These are phyloP conservation scores for Quercus parvula DNA, from an alignment of 306 rosid species.

Conservation along the genomic window DNA sequence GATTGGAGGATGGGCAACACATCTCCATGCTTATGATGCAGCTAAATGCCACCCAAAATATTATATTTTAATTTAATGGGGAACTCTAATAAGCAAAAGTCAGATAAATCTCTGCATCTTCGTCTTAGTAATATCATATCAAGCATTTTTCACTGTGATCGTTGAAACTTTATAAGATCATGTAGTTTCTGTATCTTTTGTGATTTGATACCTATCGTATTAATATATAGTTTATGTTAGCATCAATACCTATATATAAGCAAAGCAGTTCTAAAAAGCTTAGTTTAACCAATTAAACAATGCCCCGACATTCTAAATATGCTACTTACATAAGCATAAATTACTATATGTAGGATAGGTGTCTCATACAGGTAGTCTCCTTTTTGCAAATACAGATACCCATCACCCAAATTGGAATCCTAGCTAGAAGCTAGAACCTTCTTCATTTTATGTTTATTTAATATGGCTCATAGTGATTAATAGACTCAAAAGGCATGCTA, in stretches of 20 bases:
- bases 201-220: conserved; percentile 1
- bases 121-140: conserved; percentile 28
- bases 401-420: conserved; percentile 45
- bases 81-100: neutral
- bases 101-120: neutral
- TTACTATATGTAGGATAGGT: conserved; percentile 38
- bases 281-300: conserved; percentile 23
- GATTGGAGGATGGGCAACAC: neutral
- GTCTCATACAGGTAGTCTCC: conserved; percentile 26
- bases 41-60: neutral
- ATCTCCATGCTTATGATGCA: neutral
- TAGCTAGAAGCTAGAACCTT: conserved; percentile 18
- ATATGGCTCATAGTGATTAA: conserved; percentile 21
- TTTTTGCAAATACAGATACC: conserved; percentile 17
- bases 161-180: conserved; percentile 30
- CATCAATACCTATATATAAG: conserved; percentile 46
- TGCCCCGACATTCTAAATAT: conserved; percentile 27
- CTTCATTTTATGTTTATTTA: conserved; percentile 4
- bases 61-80: neutral
- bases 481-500: conserved; percentile 19
- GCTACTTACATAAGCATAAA: conserved; percentile 18
- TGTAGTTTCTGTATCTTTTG: conserved; percentile 27
- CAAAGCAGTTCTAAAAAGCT: conserved; percentile 22
- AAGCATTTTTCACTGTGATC: conserved; percentile 13
- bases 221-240: conserved; percentile 32